Base-by-base conservation (phyloP, 768 basidiomycete genomes). In the Trametes cinnabarina region DNA sequence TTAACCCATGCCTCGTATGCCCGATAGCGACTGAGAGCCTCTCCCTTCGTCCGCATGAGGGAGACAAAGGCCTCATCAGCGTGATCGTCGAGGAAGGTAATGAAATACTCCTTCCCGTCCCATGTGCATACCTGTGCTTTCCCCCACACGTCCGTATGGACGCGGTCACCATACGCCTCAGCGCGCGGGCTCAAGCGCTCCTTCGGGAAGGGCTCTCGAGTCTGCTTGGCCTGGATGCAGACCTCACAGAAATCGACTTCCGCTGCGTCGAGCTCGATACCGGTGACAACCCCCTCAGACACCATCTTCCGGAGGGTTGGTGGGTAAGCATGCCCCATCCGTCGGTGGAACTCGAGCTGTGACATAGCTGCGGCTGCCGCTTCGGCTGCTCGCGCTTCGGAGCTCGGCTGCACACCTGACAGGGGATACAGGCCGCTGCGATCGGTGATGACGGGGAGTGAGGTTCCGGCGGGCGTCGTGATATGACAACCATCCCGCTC, bases 141-240 rank as follows among this genome's bases (percentile, higher is more conserved):
- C 17, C 75, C 74, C 73, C 74, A 78, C 1, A 78, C 55, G 58
- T 78, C 72, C 0, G 68, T 67, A 41, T 74, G 70, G 14, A 76
- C 68, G 19, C 68, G 65, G 0, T 72, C 71, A 1, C 73, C 59
- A 60, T 74, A 51, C 4, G n/a, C 3, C 17, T 23, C 35, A 17
- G 54, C 54, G 3, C 34, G 54, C n/a, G 35, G 37, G 15, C 61
- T 42, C n/a, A 19, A 12, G 32, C 56, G 61, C 25, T 19, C 22
- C 22, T 57, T 46, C 10, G 54, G 54, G 35, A 46, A 56, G 3
- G 54, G 40, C 19, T 20, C 23, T 17, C 43, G 47, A 14, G 43
- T 34, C 26, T 56, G 54, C 25, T 56, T 56, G n/a, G 54, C 54
- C 28, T 56, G 40, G 2, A 25, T 11, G 30, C 54, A 56, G 22